phyloP scores from a whole-genome alignment of 1,139 yeast species.

The Scheffersomyces illinoinensis region DNA sequence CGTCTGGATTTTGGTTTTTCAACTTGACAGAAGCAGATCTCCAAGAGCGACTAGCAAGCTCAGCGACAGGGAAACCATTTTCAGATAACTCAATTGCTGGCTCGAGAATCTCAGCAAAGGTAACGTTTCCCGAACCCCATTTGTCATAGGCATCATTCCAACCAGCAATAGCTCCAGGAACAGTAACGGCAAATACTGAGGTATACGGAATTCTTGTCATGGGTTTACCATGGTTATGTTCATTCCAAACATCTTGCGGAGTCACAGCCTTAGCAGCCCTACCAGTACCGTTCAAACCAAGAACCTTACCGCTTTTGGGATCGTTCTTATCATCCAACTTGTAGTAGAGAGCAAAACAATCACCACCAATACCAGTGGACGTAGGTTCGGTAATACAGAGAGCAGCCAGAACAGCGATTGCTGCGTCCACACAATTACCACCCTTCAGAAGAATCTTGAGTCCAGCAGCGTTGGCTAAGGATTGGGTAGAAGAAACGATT shows the following conservation, averaged over 20 bases:
- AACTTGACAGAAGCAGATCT: constrained; percentile 36
- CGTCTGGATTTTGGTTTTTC: constrained; percentile 30
- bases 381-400: constrained; percentile 72
- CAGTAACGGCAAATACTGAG: constrained; percentile 64
- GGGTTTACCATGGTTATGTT: constrained; percentile 42
- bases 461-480: constrained; percentile 78
- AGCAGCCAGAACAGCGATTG: constrained; percentile 78
- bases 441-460: constrained; percentile 63
- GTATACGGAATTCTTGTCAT: constrained; percentile 41
- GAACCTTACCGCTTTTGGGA: constrained; percentile 34
- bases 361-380: constrained; percentile 85
- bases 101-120: constrained; percentile 56
- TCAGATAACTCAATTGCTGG: constrained; percentile 77
- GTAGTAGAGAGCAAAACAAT: constrained; percentile 69
- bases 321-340: constrained; percentile 33
- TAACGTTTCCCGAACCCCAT: constrained; percentile 75
- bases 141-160: constrained; percentile 67
- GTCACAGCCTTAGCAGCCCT: constrained; percentile 57
- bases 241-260: constrained; percentile 49
- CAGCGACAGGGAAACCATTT: constrained; percentile 65
- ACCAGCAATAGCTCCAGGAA: constrained; percentile 79
- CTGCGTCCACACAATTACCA: constrained; percentile 82
- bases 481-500: constrained; percentile 74
- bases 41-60: constrained; percentile 61
- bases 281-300: constrained; percentile 79